Conservation (phyloP, 257 asterid genomes). For the Solanum pimpinellifolium region DNA sequence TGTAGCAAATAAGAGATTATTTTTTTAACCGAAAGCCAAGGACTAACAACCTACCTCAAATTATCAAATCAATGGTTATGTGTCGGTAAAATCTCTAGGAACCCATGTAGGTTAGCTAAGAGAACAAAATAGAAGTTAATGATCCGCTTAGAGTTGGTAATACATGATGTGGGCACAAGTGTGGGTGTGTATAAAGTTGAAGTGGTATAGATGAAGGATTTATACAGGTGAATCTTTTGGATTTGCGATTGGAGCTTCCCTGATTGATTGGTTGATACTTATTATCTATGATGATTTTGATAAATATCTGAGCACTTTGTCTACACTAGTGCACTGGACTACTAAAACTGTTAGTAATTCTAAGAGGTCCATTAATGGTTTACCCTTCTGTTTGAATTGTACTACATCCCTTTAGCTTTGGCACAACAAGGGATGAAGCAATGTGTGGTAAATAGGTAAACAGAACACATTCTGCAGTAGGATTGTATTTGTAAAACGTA, state of each 20-base stretch:
- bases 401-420: not conserved
- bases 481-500: not conserved
- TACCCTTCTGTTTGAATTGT: not conserved
- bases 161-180: not conserved
- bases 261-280: not conserved
- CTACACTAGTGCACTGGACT: not conserved
- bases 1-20: not conserved
- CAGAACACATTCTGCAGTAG: not conserved
- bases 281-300: not conserved
- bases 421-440: not conserved
- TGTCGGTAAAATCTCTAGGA: not conserved
- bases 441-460: not conserved
- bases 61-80: not conserved
- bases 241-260: not conserved
- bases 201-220: not conserved
- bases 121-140: not conserved
- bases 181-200: not conserved
- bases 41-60: not conserved
- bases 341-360: not conserved
- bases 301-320: not conserved
- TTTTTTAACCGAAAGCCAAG: not conserved
- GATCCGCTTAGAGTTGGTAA: not conserved
- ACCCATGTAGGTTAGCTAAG: not conserved
- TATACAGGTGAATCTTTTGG: not conserved
- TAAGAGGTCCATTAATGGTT: not conserved